Percentiles rank a stretch among this genome's conserved stretches.
Conservation (phyloP, 2,329 filamentous ascomycete genomes). For the Didymella arachidicola region DNA sequence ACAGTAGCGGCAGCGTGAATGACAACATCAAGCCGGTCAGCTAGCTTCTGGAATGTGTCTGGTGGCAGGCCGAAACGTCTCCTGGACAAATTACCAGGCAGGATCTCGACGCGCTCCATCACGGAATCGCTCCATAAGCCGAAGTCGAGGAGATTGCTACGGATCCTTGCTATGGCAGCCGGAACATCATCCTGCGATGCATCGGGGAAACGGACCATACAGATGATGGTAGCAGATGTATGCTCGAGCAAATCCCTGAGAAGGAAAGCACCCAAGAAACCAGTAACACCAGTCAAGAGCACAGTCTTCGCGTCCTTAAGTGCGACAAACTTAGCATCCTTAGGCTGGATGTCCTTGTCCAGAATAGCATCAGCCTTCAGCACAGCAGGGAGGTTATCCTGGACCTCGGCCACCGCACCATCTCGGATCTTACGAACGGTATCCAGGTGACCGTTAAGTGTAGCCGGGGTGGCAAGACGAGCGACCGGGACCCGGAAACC, state of each 20-base stretch:
- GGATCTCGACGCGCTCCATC: constrained; percentile 78
- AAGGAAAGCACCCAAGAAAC: constrained; percentile 78
- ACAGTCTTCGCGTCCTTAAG: constrained; percentile 73
- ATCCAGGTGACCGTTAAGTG: constrained; percentile 74
- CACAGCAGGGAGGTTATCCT: constrained; percentile 76
- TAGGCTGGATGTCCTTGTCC: constrained; percentile 72
- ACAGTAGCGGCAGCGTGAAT: constrained; percentile 81
- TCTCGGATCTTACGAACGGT: constrained; percentile 75
- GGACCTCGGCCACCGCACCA: constrained; percentile 75
- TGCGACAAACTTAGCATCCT: constrained; percentile 61
- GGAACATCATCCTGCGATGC: constrained; percentile 69
- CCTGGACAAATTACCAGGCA: constrained; percentile 75
- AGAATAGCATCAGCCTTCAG: constrained; percentile 71
- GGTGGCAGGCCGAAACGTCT: constrained; percentile 72
- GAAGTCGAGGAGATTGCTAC: constrained; percentile 78
- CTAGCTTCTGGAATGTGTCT: constrained; percentile 71
- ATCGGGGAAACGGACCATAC: constrained; percentile 76
- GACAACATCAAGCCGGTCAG: constrained; percentile 72
- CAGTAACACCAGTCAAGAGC: constrained; percentile 77
- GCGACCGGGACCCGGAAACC: constrained; percentile 76
- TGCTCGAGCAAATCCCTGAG: constrained; percentile 72
- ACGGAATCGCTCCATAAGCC: constrained; percentile 80
- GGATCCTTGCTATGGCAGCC: constrained; percentile 74
- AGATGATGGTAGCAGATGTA: constrained; percentile 74
- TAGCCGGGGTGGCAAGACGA: constrained; percentile 74